A percentile compares a stretch with the other conserved stretches of the same genome.
phyloP scores from a whole-genome alignment of 345 rosid genomes.

The Corymbia maculata region DNA sequence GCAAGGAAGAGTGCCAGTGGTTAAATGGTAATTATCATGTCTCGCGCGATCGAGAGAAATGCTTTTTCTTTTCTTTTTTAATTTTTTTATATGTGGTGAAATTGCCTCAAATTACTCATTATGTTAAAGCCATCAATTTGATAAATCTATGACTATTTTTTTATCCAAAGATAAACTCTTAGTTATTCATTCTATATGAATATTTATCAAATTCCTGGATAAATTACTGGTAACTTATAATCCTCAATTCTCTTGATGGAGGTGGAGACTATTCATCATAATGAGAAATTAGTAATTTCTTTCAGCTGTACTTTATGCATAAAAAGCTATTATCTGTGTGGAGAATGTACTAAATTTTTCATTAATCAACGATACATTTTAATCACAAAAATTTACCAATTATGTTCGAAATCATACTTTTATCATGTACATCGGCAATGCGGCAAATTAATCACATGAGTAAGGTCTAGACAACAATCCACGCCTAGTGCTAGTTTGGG shows the following conservation, averaged over 20 bases:
- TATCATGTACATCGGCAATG: accelerated
- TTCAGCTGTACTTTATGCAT: accelerated
- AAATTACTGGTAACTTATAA: neutral
- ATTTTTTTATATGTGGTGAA: neutral
- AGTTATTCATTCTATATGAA: neutral
- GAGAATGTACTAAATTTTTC: neutral
- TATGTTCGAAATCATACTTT: neutral
- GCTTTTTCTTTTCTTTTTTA: neutral
- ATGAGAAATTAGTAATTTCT: neutral
- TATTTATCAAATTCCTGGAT: neutral
- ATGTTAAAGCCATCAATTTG: neutral
- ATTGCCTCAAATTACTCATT: neutral
- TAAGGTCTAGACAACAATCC: neutral
- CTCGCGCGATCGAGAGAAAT: neutral
- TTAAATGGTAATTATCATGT: neutral
- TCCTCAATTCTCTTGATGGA: neutral
- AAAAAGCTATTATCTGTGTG: accelerated
- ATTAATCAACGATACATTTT: neutral
- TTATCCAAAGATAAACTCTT: neutral
- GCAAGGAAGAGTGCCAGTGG: neutral
- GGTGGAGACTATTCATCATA: neutral
- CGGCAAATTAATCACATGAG: neutral
- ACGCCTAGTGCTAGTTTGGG: neutral
- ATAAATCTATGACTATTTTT: neutral
- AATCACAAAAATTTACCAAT: neutral